Conservation (phyloP, 1,139 yeast species). For the Suhomyces guaymorum region DNA sequence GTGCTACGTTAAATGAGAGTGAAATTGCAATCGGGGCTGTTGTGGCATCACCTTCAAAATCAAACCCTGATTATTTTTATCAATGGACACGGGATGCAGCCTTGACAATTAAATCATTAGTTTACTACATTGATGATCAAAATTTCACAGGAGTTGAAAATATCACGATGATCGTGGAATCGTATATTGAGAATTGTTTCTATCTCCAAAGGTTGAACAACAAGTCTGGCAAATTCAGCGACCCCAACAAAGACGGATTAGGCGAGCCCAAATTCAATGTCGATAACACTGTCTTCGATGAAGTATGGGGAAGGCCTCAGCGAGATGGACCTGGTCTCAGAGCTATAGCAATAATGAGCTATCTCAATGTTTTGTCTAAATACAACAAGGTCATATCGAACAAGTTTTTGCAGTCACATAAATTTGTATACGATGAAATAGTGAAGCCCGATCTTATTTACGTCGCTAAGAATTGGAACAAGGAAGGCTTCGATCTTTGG, state of each 20-base stretch:
- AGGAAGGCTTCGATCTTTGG: conserved; percentile 84
- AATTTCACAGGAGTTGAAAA: conserved; percentile 22
- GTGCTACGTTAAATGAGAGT: conserved; percentile 25
- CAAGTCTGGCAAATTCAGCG: conserved; percentile 64
- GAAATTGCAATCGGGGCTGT: conserved; percentile 68
- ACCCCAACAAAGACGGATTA: conserved; percentile 49
- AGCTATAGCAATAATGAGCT: conserved; percentile 61
- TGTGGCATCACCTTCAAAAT: conserved; percentile 78
- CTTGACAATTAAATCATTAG: conserved; percentile 67
- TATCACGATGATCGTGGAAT: conserved; percentile 45
- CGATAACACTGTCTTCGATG: conserved; percentile 61
- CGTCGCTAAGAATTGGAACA: conserved; percentile 62
- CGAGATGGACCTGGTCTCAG: conserved; percentile 93
- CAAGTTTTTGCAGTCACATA: conserved; percentile 22
- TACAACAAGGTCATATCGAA: conserved; percentile 28
- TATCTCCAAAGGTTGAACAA: conserved; percentile 66
- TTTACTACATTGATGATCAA: conserved; percentile 50
- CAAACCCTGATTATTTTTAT: conserved; percentile 73
- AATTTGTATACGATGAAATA: conserved; percentile 50
- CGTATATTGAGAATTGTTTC: conserved; percentile 60
- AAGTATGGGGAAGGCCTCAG: conserved; percentile 93
- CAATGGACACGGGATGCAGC: conserved; percentile 95
- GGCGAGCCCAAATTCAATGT: conserved; percentile 89
- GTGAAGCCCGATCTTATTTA: conserved; percentile 73
- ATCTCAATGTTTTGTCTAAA: conserved; percentile 45